Evolutionary conservation across 768 basidiomycete species (phyloP), one percentile per base, ranked within the genome.

Genomic region (Boletus huronensis): DNA sequence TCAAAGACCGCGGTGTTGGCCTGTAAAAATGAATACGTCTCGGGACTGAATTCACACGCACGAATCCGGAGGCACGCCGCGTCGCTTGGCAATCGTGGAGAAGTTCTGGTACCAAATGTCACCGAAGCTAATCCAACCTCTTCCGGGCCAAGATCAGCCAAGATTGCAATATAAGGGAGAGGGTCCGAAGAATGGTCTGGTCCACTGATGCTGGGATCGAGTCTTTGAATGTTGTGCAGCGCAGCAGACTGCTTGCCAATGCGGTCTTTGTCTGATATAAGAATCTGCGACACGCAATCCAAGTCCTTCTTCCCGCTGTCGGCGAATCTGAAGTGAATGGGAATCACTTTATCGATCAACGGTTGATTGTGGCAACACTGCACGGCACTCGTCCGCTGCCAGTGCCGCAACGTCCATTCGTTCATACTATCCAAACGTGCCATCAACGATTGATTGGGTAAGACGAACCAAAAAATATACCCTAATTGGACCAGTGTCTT

Each of bases 321-420:
- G 1, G 6, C 13, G 0, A 11, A 9, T 31, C 35, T 48, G 45
- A 29, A 52, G 17, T 21, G 48, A 2, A 50, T 51, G 3, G 50
- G 40, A 7, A 51, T 51, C 6, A 26, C 31, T n/a, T 42, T 32
- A 10, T 51, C 31, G 6, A 49, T 29, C 16, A 21, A 17, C 1
- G 51, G 35, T 10, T 52, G 46, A 19, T 31, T 11, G 8, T 52
- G 35, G 10, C 26, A 52, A 14, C 51, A 52, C 8, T 38, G 50
- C 10, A 52, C 32, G 3, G 43, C 49, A 13, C 49, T 38, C 3
- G 48, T 39, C 23, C 36, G 13, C 16, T n/a, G 11, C 31, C 50
- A 42, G 19, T 36, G 46, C 1, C 26, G n/a, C 21, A 14, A 26
- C 17, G 19, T 46, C 39, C 36, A 36, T 28, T 28, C 28, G 28